Evolutionary conservation across 1,284 basidiomycete genomes (phyloP), one percentile per base, ranked within the genome.

Genomic region (Trichosporon asahii): DNA sequence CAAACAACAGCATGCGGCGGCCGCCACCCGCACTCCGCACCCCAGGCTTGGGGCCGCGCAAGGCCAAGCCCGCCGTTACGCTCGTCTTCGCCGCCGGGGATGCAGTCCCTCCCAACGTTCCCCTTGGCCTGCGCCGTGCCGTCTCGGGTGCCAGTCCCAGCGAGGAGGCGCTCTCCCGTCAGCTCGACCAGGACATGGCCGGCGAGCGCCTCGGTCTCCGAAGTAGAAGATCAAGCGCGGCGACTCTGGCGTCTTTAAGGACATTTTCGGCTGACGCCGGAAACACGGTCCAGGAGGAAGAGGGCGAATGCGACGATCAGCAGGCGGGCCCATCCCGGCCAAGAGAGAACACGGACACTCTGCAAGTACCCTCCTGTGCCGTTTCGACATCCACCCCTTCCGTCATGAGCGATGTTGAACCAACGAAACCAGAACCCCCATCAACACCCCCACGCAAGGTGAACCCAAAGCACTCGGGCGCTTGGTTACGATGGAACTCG

Each of bases 401-500:
- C 15, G 57, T 33, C 27, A 61, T 31, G 27, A 61, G 29, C 14
- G 57, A 61, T 15, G 15, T 14, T 12, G 57, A 31, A n/a, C 18
- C 37, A 33, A 33, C 7, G 29, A 11, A 46, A n/a, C 40, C 64
- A 31, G 64, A 29, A 14, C 49, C 53, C 18, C 55, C 66, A 4
- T 63, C 57, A 18, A 66, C 66, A 7, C 69, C 64, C 8, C 53
- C 49, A 4, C 68, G 71, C n/a, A 66, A 67, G 8, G 70, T 81
- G 14, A 80, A 81, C 57, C 78, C 80, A 14, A 82, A 82, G 70
- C 21, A 67, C 6, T 79, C 77, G 0, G 75, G 67, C 6, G 76
- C 77, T 31, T 82, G 81, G 81, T 63, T 80, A 15, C 71, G 78
- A 23, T 82, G 81, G 81, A 77, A 76, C 60, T 74, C 74, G 7